Evolutionary conservation across 768 basidiomycete genomes (phyloP).

Genomic region (Kwoniella newhampshirensis): DNA sequence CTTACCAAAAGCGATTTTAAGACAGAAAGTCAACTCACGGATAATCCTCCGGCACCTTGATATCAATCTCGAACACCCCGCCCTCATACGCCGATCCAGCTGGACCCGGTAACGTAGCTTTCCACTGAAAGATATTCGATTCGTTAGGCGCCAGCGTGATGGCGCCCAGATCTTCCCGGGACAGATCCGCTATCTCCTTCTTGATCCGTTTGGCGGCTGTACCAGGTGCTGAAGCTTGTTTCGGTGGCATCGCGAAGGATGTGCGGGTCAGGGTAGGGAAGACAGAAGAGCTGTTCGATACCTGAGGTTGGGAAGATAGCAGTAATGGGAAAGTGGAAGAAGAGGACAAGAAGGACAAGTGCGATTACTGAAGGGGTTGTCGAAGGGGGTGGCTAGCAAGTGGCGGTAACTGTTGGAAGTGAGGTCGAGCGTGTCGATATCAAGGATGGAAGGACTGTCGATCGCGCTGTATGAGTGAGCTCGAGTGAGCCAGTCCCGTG

Average conservation of each 20-base stretch:
- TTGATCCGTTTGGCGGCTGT: slow-evolving; percentile 49
- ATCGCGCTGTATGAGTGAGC: no score
- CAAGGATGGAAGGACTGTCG: no score
- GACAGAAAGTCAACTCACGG: slow-evolving; percentile 39
- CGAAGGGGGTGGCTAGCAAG: background rate
- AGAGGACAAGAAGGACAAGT: no score
- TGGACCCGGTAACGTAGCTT: slow-evolving; percentile 47
- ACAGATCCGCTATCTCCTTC: slow-evolving; percentile 51
- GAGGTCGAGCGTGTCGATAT: no score
- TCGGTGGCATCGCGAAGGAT: slow-evolving; percentile 5
- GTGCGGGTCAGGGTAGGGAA: background rate
- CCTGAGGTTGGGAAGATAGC: no score
- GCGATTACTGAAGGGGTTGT: background rate
- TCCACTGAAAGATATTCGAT: slow-evolving; percentile 48
- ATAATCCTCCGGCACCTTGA: slow-evolving; percentile 49
- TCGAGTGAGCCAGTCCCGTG: no score
- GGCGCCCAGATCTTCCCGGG: slow-evolving; percentile 45
- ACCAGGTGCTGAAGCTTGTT: slow-evolving; percentile 4
- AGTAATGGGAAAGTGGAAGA: no score
- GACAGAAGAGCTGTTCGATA: no score
- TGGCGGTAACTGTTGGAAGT: background rate
- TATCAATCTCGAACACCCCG: slow-evolving; percentile 48
- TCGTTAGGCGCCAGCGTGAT: slow-evolving; percentile 48
- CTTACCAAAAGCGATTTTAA: background rate
- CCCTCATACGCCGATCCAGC: slow-evolving; percentile 51